These are phyloP conservation scores for Mortierella sp. DNA, from an alignment of 371 early-diverging fungal genomes.

Conservation along the genomic window DNA sequence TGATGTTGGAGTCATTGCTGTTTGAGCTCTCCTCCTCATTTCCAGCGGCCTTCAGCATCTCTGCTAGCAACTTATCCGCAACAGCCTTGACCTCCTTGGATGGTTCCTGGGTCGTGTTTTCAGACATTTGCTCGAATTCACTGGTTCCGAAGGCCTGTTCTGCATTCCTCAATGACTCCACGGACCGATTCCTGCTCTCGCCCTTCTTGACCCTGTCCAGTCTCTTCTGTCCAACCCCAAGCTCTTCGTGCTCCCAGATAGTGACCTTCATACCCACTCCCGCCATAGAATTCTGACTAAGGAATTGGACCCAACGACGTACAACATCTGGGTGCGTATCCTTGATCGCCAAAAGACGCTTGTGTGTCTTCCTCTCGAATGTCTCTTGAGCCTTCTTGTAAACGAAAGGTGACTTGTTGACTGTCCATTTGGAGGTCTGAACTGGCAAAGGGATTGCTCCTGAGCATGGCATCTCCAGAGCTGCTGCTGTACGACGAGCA, in stretches of 20 bases:
- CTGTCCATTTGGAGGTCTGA: slow-evolving; percentile 88
- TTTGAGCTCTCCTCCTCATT: slow-evolving; percentile 35
- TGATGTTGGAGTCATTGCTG: neutral
- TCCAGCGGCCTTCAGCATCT: slow-evolving; percentile 50
- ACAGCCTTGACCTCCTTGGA: slow-evolving; percentile 48
- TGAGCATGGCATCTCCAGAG: slow-evolving; percentile 81
- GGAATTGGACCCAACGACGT: slow-evolving; percentile 79
- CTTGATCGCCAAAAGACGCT: slow-evolving; percentile 84
- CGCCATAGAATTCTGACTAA: slow-evolving; percentile 78
- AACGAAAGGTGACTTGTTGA: slow-evolving; percentile 93
- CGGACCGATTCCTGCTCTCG: slow-evolving; percentile 50
- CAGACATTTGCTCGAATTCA: slow-evolving; percentile 11
- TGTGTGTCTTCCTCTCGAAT: slow-evolving; percentile 92
- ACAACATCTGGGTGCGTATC: slow-evolving; percentile 84
- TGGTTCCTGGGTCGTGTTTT: slow-evolving; percentile 19
- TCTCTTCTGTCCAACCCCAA: slow-evolving; percentile 53
- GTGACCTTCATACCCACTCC: slow-evolving; percentile 84
- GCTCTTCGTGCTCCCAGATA: slow-evolving; percentile 72
- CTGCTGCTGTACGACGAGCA: slow-evolving; percentile 82
- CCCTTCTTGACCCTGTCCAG: slow-evolving; percentile 42
- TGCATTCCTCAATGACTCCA: slow-evolving; percentile 19
- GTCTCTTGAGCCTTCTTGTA: slow-evolving; percentile 97
- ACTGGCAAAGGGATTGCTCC: slow-evolving; percentile 81
- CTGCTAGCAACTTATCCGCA: slow-evolving; percentile 43
- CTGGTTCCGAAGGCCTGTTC: slow-evolving; percentile 16